These are phyloP conservation scores for Leccinum boreale DNA, from an alignment of 768 basidiomycete genomes.

Conservation along the genomic window DNA sequence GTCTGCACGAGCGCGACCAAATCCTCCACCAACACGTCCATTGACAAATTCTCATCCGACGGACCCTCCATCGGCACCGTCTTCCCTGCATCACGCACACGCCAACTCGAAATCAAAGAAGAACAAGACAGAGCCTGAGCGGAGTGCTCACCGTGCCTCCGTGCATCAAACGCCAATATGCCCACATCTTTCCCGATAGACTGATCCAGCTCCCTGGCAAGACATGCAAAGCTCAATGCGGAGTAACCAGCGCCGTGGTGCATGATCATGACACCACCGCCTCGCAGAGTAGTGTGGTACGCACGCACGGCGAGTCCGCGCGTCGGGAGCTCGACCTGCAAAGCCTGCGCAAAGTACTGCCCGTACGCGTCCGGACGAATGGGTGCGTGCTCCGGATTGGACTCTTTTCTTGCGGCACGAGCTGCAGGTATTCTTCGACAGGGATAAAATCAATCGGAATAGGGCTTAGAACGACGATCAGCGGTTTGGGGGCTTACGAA, in stretches of 20 bases:
- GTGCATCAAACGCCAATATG: conserved; percentile 75
- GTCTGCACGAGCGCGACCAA: conserved; percentile 65
- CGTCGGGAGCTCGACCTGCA: conserved; percentile 66
- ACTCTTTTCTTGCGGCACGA: conserved; percentile 29
- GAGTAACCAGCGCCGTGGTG: conserved; percentile 96
- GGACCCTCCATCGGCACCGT: conserved; percentile 20
- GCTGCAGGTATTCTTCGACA: conserved; percentile 25
- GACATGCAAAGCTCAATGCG: conserved; percentile 83
- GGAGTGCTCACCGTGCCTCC: conserved; percentile 74
- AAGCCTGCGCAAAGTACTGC: conserved; percentile 74
- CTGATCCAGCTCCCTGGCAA: conserved; percentile 75
- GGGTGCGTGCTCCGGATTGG: conserved; percentile 67
- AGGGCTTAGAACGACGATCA: conserved; percentile 1
- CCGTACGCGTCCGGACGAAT: conserved; percentile 58
- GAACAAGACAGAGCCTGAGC: background rate
- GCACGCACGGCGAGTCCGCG: conserved; percentile 68
- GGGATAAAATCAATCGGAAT: conserved; percentile 12
- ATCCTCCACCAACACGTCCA: conserved; percentile 71
- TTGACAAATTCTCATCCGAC: conserved; percentile 46
- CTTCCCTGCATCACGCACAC: conserved; percentile 15
- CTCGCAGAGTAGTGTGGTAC: conserved; percentile 74
- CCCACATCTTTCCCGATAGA: conserved; percentile 71
- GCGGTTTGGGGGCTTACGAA: conserved; percentile 41
- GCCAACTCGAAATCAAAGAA: background rate
- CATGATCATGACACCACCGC: conserved; percentile 74